phyloP scores from a whole-genome alignment of 257 asterid genomes.

The Cinchona pubescens region DNA sequence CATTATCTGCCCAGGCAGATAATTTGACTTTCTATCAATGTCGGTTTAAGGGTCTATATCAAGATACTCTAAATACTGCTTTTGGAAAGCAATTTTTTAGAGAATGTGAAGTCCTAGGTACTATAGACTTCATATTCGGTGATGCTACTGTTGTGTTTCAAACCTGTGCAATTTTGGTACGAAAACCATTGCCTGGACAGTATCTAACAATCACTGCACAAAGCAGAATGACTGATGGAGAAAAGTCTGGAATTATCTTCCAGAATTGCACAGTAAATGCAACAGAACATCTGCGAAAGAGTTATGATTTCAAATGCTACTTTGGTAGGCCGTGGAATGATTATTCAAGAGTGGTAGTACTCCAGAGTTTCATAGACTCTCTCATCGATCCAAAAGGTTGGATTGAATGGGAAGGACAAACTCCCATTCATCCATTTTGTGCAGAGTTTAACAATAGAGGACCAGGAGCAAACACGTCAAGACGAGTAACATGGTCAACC shows the following conservation, averaged over 20 bases:
- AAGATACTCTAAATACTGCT: conserved; percentile 15
- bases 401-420: neutral
- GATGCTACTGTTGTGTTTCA: conserved; percentile 6
- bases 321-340: conserved; percentile 22
- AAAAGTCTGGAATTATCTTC: neutral
- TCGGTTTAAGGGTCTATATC: conserved; percentile 13
- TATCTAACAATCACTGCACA: conserved; percentile 13
- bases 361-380: neutral
- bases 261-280: conserved; percentile 9
- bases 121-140: conserved; percentile 24
- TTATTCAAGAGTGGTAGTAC: neutral
- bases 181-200: neutral
- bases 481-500: conserved; percentile 8
- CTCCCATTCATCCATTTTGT: neutral
- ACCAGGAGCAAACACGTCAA: neutral
- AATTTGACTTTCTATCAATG: conserved; percentile 12
- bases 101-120: conserved; percentile 15
- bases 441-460: conserved; percentile 9
- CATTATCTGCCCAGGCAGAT: neutral
- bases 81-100: conserved; percentile 7
- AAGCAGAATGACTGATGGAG: neutral
- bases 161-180: neutral
- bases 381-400: neutral
- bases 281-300: neutral
- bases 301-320: neutral